Conservation (phyloP, 2,329 filamentous ascomycete species). For the Nigrospora osmanthi region DNA sequence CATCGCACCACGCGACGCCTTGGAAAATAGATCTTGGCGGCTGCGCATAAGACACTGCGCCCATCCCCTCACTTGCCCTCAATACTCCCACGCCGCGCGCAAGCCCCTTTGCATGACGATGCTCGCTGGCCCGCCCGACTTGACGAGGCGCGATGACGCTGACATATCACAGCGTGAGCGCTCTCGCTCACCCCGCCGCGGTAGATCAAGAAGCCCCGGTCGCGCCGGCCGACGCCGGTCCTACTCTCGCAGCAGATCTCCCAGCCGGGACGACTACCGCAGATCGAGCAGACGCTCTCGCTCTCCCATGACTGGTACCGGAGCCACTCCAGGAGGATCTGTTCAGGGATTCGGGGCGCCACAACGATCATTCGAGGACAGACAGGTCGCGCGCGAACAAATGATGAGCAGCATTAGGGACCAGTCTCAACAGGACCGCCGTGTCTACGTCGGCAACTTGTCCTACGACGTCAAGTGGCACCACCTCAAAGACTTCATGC, state of each 20-base stretch:
- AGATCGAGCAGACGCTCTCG: constrained; percentile 66
- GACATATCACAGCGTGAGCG: constrained; percentile 64
- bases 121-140: constrained; percentile 3
- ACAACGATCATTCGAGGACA: constrained; percentile 77
- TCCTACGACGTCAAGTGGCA: constrained; percentile 99
- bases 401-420: constrained; percentile 96
- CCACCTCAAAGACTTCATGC: constrained; percentile 99
- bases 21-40: too few relatives aligned
- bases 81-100: too few relatives aligned
- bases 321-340: constrained; percentile 62
- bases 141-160: constrained; percentile 17
- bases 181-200: constrained; percentile 69
- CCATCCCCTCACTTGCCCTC: too few relatives aligned
- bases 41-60: too few relatives aligned
- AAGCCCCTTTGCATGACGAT: neutral
- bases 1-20: too few relatives aligned
- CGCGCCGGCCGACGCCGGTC: constrained; percentile 63
- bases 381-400: constrained; percentile 75
- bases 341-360: constrained; percentile 57
- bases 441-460: constrained; percentile 98
- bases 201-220: constrained; percentile 77
- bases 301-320: constrained; percentile 78
- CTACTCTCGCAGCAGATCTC: constrained; percentile 72
- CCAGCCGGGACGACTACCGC: constrained; percentile 71
- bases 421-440: constrained; percentile 94